phyloP scores from a whole-genome alignment of 2,329 filamentous ascomycete genomes.

The Talaromyces albobiverticillius region DNA sequence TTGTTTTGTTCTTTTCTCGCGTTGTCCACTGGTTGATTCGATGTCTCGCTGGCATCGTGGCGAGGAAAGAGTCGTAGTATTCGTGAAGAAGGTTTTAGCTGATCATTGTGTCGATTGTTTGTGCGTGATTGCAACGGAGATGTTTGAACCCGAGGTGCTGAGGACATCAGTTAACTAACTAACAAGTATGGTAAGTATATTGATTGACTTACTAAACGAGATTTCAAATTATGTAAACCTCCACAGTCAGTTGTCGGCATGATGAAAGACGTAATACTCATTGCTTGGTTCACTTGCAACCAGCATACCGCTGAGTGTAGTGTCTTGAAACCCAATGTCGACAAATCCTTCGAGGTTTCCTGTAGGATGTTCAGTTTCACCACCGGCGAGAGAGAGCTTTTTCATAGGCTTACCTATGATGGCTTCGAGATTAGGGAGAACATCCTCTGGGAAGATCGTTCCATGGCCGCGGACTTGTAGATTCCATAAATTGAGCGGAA shows the following conservation, averaged over 20 bases:
- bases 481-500: slow-evolving; percentile 10
- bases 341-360: slow-evolving; percentile 4
- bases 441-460: neutral
- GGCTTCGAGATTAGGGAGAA: neutral
- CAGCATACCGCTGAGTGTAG: neutral
- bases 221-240: neutral
- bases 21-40: neutral
- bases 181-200: neutral
- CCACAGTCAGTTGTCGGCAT: neutral
- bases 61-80: neutral
- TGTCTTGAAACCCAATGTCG: neutral
- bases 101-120: neutral
- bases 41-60: neutral
- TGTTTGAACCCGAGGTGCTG: neutral
- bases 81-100: neutral
- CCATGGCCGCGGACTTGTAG: neutral
- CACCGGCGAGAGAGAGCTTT: neutral
- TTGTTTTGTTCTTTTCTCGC: neutral
- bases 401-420: neutral
- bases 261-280: neutral
- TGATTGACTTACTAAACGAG: neutral
- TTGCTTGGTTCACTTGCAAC: slow-evolving; percentile 1
- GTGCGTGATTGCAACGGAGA: neutral
- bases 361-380: neutral
- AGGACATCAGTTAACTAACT: neutral